A percentile compares a stretch with the other conserved stretches of the same genome.
Evolutionary conservation across 768 basidiomycete genomes (phyloP).

Genomic region (Hebeloma cylindrosporum): DNA sequence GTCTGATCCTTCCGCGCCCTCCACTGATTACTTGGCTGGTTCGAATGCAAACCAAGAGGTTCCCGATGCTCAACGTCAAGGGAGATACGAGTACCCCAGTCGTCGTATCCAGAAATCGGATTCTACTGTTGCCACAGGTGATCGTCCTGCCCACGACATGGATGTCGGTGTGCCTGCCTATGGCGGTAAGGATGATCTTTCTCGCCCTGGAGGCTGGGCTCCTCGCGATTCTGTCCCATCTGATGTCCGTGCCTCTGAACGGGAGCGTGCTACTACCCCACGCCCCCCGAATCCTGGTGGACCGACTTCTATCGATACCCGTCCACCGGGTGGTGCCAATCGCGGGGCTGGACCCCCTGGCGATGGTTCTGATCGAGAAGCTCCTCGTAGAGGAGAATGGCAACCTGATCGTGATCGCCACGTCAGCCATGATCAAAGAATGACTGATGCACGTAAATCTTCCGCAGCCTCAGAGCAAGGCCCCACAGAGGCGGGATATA

Average conservation of each 20-base stretch:
- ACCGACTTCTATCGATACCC: constrained; percentile 10
- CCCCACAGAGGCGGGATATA: constrained; percentile 3
- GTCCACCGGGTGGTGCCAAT: constrained; percentile 8
- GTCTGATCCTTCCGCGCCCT: constrained; percentile 6
- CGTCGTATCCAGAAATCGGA: constrained; percentile 5
- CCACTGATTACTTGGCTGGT: not conserved
- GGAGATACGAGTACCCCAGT: constrained; percentile 14
- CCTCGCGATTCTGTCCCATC: constrained; percentile 7
- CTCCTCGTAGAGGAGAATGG: constrained; percentile 8
- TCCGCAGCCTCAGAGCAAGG: constrained; percentile 6
- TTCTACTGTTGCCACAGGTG: constrained; percentile 3
- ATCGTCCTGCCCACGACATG: constrained; percentile 4
- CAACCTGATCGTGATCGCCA: constrained; percentile 10
- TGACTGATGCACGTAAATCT: constrained; percentile 9
- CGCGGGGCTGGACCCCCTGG: constrained; percentile 11
- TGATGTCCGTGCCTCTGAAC: constrained; percentile 12
- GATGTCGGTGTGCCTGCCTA: constrained; percentile 13
- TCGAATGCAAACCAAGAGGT: constrained; percentile 1
- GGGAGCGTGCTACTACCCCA: constrained; percentile 8
- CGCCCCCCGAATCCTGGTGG: constrained; percentile 7
- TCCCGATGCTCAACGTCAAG: constrained; percentile 9
- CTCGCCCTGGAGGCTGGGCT: constrained; percentile 13
- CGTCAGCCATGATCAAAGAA: constrained; percentile 7
- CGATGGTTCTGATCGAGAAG: constrained; percentile 7
- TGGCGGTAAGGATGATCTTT: constrained; percentile 9